Conservation (phyloP, 2,329 filamentous ascomycete species). For the Ilyonectria robusta region DNA sequence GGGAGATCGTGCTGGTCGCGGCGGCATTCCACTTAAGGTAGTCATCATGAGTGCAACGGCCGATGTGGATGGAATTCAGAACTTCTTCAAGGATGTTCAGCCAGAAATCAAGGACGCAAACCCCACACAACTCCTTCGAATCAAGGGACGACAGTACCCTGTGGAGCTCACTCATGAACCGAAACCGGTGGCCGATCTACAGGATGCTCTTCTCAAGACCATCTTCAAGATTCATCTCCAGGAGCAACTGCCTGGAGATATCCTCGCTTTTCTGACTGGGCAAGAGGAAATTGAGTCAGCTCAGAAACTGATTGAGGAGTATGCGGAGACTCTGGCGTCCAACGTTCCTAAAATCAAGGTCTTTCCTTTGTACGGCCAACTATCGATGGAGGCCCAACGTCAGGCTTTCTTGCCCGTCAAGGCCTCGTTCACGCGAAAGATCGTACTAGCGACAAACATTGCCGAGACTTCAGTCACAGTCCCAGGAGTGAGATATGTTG, state of each 20-base stretch:
- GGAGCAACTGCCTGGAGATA: conserved; percentile 93
- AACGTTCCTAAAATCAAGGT: conserved; percentile 81
- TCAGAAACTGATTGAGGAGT: conserved; percentile 85
- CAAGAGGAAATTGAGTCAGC: conserved; percentile 92
- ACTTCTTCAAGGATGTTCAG: conserved; percentile 74
- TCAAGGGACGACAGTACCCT: conserved; percentile 89
- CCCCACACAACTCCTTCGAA: conserved; percentile 67
- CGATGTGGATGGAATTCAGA: conserved; percentile 82
- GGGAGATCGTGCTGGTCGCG: conserved; percentile 73
- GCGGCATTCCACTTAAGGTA: conserved; percentile 85
- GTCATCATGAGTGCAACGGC: conserved; percentile 98
- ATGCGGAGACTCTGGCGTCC: conserved; percentile 78
- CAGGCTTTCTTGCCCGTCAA: conserved; percentile 84
- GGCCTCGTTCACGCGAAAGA: conserved; percentile 82
- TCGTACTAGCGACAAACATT: conserved; percentile 96
- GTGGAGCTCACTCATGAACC: conserved; percentile 84
- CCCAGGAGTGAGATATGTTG: conserved; percentile 89
- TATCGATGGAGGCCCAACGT: conserved; percentile 89
- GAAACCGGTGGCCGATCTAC: conserved; percentile 82
- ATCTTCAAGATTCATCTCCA: conserved; percentile 90
- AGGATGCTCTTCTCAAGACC: conserved; percentile 84
- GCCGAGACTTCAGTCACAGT: conserved; percentile 99
- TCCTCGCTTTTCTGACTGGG: conserved; percentile 91
- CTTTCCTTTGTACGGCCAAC: conserved; percentile 89
- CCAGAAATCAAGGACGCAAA: conserved; percentile 34